Conservation (phyloP, 148 eudicot species). For the Fagopyrum homotropicum region DNA sequence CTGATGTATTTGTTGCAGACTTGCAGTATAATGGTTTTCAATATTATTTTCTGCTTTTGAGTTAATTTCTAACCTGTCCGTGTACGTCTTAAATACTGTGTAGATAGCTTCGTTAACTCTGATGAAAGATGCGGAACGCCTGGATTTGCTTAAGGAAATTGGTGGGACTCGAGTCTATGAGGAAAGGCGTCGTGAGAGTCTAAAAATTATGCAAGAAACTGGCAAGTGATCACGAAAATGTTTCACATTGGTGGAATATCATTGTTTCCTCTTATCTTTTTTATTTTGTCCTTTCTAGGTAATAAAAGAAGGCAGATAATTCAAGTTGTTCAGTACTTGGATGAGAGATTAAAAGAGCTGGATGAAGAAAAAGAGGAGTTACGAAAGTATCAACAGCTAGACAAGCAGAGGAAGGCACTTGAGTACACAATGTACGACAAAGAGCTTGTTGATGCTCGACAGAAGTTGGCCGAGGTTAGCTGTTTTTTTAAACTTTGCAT, state of each 20-base stretch:
- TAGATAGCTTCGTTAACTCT: constrained; percentile 91
- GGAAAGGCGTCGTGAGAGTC: constrained; percentile 95
- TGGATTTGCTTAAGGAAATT: constrained; percentile 96
- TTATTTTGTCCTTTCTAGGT: constrained; percentile 37
- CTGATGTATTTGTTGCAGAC: background rate
- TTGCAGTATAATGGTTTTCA: background rate
- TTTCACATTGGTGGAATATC: background rate
- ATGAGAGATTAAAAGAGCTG: constrained; percentile 90
- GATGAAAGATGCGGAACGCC: constrained; percentile 91
- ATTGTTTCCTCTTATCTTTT: constrained; percentile 11
- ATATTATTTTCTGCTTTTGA: constrained; percentile 7
- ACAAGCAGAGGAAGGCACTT: constrained; percentile 86
- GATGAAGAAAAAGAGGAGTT: constrained; percentile 97
- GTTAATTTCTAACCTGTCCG: background rate
- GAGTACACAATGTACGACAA: constrained; percentile 88
- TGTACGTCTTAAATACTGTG: background rate
- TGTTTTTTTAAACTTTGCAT: background rate
- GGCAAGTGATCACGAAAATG: constrained; percentile 39
- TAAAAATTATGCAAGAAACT: constrained; percentile 98
- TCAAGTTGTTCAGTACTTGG: constrained; percentile 96
- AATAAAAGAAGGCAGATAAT: constrained; percentile 92
- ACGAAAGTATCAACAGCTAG: constrained; percentile 91
- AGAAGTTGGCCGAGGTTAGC: constrained; percentile 70
- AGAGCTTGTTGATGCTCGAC: constrained; percentile 83
- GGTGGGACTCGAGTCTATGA: constrained; percentile 99